Conservation (phyloP, 2,329 filamentous ascomycete genomes). For the Colletotrichum sp. region DNA sequence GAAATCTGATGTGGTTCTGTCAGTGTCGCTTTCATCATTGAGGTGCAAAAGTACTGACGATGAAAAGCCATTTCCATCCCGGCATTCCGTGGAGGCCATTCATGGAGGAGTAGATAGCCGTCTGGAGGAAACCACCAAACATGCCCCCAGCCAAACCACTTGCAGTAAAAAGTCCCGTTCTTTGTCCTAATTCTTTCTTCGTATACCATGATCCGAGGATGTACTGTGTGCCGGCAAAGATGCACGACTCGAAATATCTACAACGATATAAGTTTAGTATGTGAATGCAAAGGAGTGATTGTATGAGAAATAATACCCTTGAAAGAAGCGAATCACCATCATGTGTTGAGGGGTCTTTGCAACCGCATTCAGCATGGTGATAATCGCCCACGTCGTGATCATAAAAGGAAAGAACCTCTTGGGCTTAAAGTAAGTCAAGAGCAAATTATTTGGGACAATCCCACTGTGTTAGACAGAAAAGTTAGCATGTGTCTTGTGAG, state of each 20-base stretch:
- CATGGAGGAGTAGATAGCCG: conserved; percentile 34
- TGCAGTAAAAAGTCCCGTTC: conserved; percentile 66
- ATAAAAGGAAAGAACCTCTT: background rate
- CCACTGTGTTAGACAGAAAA: background rate
- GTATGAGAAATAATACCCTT: conserved; percentile 29
- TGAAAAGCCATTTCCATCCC: background rate
- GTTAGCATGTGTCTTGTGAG: background rate
- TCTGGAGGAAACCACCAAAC: conserved; percentile 62
- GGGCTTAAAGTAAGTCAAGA: background rate
- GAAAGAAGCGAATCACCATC: conserved; percentile 43
- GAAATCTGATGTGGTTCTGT: background rate
- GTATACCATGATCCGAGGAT: conserved; percentile 63
- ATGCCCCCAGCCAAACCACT: conserved; percentile 64
- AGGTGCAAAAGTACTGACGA: background rate
- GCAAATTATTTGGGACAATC: background rate
- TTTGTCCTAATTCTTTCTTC: conserved; percentile 64
- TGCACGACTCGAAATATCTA: conserved; percentile 35
- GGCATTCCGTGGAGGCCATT: background rate
- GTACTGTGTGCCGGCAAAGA: conserved; percentile 46
- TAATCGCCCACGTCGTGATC: background rate
- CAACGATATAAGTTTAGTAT: background rate
- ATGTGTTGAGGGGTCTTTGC: conserved; percentile 18
- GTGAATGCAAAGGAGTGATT: background rate
- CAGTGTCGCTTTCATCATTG: background rate
- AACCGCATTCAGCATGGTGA: background rate